Evolutionary conservation across 2,329 filamentous ascomycete species (phyloP).

Genomic region (Monilinia fructigena): DNA sequence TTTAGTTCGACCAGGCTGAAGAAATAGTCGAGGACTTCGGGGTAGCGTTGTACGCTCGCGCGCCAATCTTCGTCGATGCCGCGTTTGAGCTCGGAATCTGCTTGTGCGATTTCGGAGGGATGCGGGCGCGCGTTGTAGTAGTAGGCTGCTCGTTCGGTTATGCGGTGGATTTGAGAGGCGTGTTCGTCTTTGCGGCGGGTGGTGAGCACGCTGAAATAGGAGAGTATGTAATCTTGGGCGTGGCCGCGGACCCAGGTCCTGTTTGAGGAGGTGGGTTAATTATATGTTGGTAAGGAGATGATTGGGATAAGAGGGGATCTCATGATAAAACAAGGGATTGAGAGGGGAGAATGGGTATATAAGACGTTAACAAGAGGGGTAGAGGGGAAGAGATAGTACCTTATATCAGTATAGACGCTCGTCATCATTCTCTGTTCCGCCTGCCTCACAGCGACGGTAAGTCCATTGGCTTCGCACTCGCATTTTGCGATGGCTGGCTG

Average conservation of each 20-base stretch:
- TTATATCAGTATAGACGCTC: constrained; percentile 60
- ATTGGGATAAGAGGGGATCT: neutral
- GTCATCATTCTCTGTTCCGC: constrained; percentile 65
- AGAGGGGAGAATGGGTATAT: neutral
- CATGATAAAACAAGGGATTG: neutral
- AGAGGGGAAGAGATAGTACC: constrained; percentile 45
- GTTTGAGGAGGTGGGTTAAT: constrained; percentile 25
- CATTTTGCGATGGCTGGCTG: constrained; percentile 58
- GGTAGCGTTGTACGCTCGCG: constrained; percentile 71
- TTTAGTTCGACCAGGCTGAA: constrained; percentile 67
- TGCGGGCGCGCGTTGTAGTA: constrained; percentile 59
- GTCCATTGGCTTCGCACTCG: constrained; percentile 64
- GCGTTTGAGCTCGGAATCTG: constrained; percentile 64
- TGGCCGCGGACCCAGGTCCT: constrained; percentile 64
- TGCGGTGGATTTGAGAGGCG: constrained; percentile 53
- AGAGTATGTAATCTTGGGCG: constrained; percentile 66
- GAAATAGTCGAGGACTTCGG: constrained; percentile 79
- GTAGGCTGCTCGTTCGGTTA: constrained; percentile 55
- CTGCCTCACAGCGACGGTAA: constrained; percentile 61
- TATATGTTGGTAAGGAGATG: neutral
- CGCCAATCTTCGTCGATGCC: constrained; percentile 80
- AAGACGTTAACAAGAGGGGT: neutral
- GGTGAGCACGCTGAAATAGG: constrained; percentile 61
- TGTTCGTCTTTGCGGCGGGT: constrained; percentile 60
- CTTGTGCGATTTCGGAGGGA: constrained; percentile 61